Evolutionary conservation across 2,329 filamentous ascomycete genomes (phyloP).

Genomic region (Trichophyton equinum): DNA sequence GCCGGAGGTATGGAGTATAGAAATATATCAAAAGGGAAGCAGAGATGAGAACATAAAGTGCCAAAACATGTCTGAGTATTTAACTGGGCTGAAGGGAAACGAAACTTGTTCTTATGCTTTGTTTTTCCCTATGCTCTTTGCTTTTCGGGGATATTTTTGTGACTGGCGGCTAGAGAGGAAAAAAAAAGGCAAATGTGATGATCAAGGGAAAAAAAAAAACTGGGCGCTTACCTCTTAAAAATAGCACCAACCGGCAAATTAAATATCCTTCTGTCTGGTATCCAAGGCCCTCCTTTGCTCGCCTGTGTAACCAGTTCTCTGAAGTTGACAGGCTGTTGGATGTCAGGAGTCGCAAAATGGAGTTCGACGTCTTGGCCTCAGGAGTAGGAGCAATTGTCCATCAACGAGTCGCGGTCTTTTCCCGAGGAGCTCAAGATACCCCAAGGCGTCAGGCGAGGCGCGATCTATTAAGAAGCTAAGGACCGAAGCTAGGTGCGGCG

Average conservation of each 20-base stretch:
- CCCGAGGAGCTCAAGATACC: not conserved
- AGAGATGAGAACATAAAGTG: not conserved
- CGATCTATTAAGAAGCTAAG: not conserved
- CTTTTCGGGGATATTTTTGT: not conserved
- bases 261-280: not conserved
- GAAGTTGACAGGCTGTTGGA: not conserved
- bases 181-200: not conserved
- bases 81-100: not conserved
- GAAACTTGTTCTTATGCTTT: not conserved
- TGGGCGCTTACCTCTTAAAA: constrained; percentile 3
- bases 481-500: not conserved
- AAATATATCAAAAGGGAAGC: not conserved
- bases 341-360: not conserved
- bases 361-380: not conserved
- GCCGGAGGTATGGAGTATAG: not conserved
- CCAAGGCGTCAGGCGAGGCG: not conserved
- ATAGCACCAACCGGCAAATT: not conserved
- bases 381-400: not conserved
- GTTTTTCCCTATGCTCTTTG: not conserved
- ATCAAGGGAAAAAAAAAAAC: not conserved
- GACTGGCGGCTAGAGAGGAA: constrained; percentile 1
- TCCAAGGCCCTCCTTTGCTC: not conserved
- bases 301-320: not conserved
- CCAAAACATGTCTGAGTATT: not conserved
- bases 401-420: not conserved